phyloP scores from a whole-genome alignment of 2,329 filamentous ascomycete species.

The Macrophomina phaseolina region DNA sequence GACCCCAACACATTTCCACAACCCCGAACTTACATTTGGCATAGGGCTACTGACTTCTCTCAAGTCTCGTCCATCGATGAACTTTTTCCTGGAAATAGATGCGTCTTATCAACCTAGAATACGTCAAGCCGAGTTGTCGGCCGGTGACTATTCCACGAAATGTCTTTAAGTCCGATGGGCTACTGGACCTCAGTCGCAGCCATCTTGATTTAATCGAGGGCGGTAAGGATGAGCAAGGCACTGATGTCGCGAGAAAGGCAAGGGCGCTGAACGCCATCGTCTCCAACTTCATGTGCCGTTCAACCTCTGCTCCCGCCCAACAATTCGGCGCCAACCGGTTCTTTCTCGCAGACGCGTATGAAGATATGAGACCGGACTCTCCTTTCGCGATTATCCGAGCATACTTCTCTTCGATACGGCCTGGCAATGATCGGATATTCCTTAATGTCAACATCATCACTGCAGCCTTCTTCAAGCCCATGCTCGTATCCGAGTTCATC shows the following conservation, averaged over 20 bases:
- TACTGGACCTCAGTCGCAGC: background rate
- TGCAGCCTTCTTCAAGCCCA: slow-evolving; percentile 29
- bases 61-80: background rate
- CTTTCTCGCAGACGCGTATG: slow-evolving; percentile 31
- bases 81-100: background rate
- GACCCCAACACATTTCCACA: too few species aligned
- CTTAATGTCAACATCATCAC: slow-evolving; percentile 32
- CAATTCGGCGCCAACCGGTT: slow-evolving; percentile 32
- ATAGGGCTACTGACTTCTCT: slow-evolving; percentile 2
- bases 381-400: slow-evolving; percentile 28
- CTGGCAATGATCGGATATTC: slow-evolving; percentile 28
- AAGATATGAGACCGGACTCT: slow-evolving; percentile 3
- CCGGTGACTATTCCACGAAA: background rate
- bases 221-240: background rate
- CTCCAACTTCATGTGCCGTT: slow-evolving; percentile 1
- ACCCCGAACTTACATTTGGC: background rate
- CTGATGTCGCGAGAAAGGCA: background rate
- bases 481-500: slow-evolving; percentile 18
- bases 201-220: background rate
- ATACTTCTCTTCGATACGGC: slow-evolving; percentile 31
- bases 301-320: background rate
- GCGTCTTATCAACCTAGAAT: background rate
- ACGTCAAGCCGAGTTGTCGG: background rate
- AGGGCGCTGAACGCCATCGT: slow-evolving; percentile 12
- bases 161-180: background rate